These are phyloP conservation scores for Chytriomyces hyalinus DNA, from an alignment of 192 early-diverging fungal species.

Conservation along the genomic window DNA sequence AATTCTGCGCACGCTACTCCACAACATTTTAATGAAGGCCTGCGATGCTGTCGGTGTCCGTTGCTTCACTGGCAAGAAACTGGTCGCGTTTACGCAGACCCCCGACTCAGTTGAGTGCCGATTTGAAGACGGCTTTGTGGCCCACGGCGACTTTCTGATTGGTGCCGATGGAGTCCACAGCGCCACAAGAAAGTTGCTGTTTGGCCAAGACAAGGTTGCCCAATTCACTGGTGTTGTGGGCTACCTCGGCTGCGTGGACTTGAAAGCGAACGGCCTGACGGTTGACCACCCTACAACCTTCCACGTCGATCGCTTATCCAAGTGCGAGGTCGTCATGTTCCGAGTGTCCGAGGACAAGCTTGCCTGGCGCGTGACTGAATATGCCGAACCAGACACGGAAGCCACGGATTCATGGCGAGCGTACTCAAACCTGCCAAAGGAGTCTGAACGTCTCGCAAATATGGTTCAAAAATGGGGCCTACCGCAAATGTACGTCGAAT, in stretches of 20 bases:
- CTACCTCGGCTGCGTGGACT: slow-evolving; percentile 7
- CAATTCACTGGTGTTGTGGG: slow-evolving; percentile 13
- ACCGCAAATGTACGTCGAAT: background rate
- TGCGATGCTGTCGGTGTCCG: background rate
- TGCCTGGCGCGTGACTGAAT: background rate
- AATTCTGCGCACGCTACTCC: slow-evolving; percentile 9
- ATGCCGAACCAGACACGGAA: slow-evolving; percentile 1
- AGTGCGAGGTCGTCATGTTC: background rate
- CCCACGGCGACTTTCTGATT: slow-evolving; percentile 20
- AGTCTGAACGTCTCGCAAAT: background rate
- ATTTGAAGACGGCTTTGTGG: slow-evolving; percentile 11
- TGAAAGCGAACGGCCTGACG: background rate
- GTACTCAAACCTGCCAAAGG: slow-evolving; percentile 8
- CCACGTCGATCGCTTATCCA: background rate
- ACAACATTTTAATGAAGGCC: background rate
- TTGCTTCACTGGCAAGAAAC: slow-evolving; percentile 6
- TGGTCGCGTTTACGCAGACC: background rate
- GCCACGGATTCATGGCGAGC: background rate
- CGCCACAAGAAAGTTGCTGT: slow-evolving; percentile 24
- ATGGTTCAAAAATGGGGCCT: slow-evolving; percentile 4
- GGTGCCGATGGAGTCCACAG: slow-evolving; percentile 29
- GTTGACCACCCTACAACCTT: background rate
- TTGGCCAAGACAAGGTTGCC: slow-evolving; percentile 35
- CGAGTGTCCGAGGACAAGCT: background rate
- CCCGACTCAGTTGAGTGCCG: background rate